Percentiles rank a stretch among this genome's conserved stretches.
Conservation (phyloP, 164 flowering plant species). For the Dillenia turbinata region DNA sequence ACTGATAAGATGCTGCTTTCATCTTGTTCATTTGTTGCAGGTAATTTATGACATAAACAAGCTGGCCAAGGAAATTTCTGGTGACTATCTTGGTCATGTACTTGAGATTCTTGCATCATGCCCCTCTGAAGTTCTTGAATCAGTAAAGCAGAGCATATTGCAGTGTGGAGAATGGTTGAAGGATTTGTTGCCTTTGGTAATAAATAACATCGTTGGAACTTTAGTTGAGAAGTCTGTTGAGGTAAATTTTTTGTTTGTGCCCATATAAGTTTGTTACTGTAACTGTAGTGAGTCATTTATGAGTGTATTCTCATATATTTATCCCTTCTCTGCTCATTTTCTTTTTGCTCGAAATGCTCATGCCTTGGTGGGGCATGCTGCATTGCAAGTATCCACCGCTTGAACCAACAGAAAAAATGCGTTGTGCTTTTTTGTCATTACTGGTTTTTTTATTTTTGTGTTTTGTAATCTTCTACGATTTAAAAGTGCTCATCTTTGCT, state of each 20-base stretch:
- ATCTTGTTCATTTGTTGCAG: conserved; percentile 34
- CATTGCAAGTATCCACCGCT: no score
- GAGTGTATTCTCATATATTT: background rate
- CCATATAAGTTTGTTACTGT: background rate
- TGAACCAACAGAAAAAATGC: no score
- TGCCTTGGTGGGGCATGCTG: no score
- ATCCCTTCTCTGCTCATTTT: background rate
- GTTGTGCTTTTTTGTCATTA: no score
- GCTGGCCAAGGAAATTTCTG: conserved; percentile 53
- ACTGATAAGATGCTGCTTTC: no score
- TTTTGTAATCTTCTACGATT: no score
- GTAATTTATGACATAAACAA: conserved; percentile 71
- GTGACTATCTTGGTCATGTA: conserved; percentile 54
- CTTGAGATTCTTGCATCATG: conserved; percentile 64
- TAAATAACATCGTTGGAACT: conserved; percentile 56
- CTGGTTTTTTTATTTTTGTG: no score
- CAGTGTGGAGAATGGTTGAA: conserved; percentile 57
- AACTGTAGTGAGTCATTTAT: no score
- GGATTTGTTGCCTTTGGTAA: conserved; percentile 47
- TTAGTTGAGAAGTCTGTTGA: conserved; percentile 83
- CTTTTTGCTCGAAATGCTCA: no score
- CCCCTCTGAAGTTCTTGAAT: conserved; percentile 63
- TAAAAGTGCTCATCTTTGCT: background rate
- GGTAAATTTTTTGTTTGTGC: conserved; percentile 36
- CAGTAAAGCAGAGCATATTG: conserved; percentile 67